Evolutionary conservation across 2,329 filamentous ascomycete genomes (phyloP), one percentile per base, ranked within the genome.

Genomic region (Diaporthe nobilis): DNA sequence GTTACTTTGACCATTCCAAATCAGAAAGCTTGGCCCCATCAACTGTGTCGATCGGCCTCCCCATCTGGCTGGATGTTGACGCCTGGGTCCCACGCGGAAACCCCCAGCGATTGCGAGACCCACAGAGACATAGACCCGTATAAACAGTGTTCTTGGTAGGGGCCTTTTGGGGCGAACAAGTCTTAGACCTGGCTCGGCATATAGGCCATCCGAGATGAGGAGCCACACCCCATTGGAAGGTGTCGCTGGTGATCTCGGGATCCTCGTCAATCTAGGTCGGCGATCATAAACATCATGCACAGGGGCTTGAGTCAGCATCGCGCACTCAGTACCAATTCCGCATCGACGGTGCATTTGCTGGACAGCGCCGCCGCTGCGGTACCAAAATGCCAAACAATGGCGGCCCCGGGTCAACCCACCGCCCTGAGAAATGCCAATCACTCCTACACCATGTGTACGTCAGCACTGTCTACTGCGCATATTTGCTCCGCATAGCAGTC

Each of bases 161-260:
- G 57, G 44, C 12, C 37, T 12, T 34, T 34, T 71, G 25, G 34
- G n/a, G 49, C 51, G 31, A 42, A 34, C 25, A 51, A 49, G 71
- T 61, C 71, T 61, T 42, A 75, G 44, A 60, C 63, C 61, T 55
- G 13, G 61, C 37, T 73, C 75, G 72, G 75, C 65, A 74, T 20
- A 31, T 65, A 73, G 65, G 57, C 28, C 44, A 74, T 63, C 75
- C 75, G 75, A 76, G 72, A 76, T 76, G 72, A 71, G 72, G 60
- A 74, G 28, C 42, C 58, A 47, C 58, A 31, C 42, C 28, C 39
- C 55, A 63, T 67, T 60, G 73, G 49, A 72, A 58, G 49, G 28
- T 68, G 15, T 63, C n/a, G 47, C 9, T 60, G 71, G 31, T 51
- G 57, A 70, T 65, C 67, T 65, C 53, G 67, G 67, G 55, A 63